Evolutionary conservation across 208 protist genomes (phyloP), one percentile per base, ranked within the genome.

Genomic region (Trypanosomatidae sp.): DNA sequence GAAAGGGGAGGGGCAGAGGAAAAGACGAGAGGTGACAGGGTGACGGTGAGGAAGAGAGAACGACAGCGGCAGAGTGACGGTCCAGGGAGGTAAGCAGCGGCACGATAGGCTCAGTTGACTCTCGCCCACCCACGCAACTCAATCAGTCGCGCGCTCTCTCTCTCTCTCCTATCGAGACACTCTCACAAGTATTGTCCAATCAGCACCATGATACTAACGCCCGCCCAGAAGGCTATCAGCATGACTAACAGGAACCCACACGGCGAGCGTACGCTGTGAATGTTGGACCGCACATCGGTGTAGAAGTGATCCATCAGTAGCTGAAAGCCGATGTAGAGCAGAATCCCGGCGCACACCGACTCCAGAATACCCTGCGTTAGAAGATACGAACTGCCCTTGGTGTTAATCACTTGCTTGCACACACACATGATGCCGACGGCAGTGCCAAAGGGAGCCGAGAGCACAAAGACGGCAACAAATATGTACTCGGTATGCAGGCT

Each of bases 241-340:
- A 92, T 92, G 7, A 73, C 69, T 19, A 69, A 17, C 28, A 76
- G 28, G 28, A 76, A 73, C 22, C 43, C 28, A 17, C 66, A 55
- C 1, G 71, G 68, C 22, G 39, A 56, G 56, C 68, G 78, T 28
- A 77, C 56, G n/a, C n/a, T 52, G 25, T 53, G 59, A 0, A 49
- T 65, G 60, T 62, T 47, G 41, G 33, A 17, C 6, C 15, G 66
- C 65, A 80, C 41, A 58, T 94, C 89, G 17, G 58, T n/a, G 12
- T 85, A 74, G 62, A 94, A 94, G 71, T 94, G 86, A 65, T 53
- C 70, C 50, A 90, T 52, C 46, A 94, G 76, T 25, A 94, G 62
- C 52, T 77, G 62, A 68, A 88, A 87, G 17, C 75, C 85, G 25
- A 91, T 65, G 67, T 94, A 94, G 28, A 94, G 79, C 36, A 94